Conservation (phyloP, 306 rosid species). For the Prunus persica region DNA sequence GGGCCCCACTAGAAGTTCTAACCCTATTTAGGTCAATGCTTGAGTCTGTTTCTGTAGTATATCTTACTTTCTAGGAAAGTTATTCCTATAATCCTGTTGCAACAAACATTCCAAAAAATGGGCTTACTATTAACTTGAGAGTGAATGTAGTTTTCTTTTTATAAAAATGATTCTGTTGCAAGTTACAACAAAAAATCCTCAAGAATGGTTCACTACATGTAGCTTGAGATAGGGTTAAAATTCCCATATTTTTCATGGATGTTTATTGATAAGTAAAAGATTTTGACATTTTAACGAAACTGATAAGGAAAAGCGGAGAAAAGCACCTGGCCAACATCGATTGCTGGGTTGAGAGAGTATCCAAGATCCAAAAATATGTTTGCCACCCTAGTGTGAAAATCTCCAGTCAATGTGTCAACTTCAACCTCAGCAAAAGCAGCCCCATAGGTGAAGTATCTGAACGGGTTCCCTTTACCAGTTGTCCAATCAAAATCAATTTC, state of each 20-base stretch:
- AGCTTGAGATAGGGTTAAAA: neutral
- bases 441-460: conserved; percentile 84
- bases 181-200: neutral
- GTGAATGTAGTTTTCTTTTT: neutral
- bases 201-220: neutral
- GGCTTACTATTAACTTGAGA: neutral
- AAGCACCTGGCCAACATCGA: conserved; percentile 87
- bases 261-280: neutral
- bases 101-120: neutral
- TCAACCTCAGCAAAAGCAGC: conserved; percentile 98
- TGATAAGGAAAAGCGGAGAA: neutral
- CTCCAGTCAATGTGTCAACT: conserved; percentile 91
- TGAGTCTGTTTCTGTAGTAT: neutral
- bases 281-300: neutral
- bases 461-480: conserved; percentile 74
- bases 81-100: neutral
- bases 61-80: neutral
- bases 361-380: conserved; percentile 81
- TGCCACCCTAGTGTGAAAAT: conserved; percentile 81
- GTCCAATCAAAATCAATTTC: conserved; percentile 86
- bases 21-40: too few species aligned
- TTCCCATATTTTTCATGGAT: neutral
- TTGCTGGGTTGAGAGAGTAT: conserved; percentile 86
- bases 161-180: neutral
- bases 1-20: too few species aligned